Evolutionary conservation across 768 basidiomycete genomes (phyloP), one percentile per base, ranked within the genome.

Genomic region (Cyclocybe cylindracea): DNA sequence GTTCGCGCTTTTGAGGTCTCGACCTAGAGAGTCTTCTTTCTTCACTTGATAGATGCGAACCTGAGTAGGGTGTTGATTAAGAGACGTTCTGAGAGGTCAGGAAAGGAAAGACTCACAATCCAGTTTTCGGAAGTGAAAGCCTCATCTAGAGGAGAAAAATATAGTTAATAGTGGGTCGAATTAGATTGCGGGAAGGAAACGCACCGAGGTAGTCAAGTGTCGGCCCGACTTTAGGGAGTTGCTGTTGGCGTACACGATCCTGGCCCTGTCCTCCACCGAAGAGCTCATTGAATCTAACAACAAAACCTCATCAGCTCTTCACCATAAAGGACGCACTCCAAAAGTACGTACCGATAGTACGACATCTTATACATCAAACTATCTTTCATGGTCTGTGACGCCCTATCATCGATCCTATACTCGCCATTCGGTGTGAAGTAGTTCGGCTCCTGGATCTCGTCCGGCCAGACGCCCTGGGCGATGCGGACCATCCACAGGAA

Each of bases 321-420:
- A 1, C 16, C 16, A 16, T 16, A 16, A 16, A 16, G 16, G 1
- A 16, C 16, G 16, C 16, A 16, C 16, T 16, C 16, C 16, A 16
- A 16, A 39, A 37, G 36, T 4, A 66, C 68, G 41, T 53, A 91
- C 85, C 94, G 83, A 66, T 96, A 98, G 68, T 96, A 98, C 11
- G 89, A 91, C 94, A 98, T 94, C 78, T 98, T 98, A 75, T 98
- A 98, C 96, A 99, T 97, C 72, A 99, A 74, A 63, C 92, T 91
- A 65, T 97, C 87, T 74, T 79, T 91, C 97, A 99, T 99, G 10
- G 94, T 73, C 1, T 81, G 72, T 0, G 89, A 84, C 43, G 97
- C 97, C 42, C 74, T 73, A 24, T 90, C 91, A 63, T 98, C 97
- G 38, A 99, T 78, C 51, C 86, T 85, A 73, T 98, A 99, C 66